Evolutionary conservation across 1,284 basidiomycete genomes (phyloP).

Genomic region (Boletus subluridellus): DNA sequence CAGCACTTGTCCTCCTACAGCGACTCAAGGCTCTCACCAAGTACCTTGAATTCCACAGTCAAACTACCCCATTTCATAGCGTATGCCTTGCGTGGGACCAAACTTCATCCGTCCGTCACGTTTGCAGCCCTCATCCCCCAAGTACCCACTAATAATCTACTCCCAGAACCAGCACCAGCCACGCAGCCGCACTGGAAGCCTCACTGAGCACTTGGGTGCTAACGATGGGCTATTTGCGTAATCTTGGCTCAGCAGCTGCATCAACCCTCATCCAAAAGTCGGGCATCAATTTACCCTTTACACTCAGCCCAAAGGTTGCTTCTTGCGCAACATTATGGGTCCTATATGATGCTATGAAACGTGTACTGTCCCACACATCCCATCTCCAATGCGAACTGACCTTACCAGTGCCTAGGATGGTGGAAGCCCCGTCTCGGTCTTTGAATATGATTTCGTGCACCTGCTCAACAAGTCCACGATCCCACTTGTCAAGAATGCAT

Average conservation of each 20-base stretch:
- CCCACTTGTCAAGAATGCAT: constrained; percentile 84
- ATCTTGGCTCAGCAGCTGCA: constrained; percentile 80
- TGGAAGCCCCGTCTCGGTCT: constrained; percentile 76
- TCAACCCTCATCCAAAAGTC: constrained; percentile 89
- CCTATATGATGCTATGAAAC: constrained; percentile 84
- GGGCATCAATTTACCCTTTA: constrained; percentile 85
- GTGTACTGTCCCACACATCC: constrained; percentile 47
- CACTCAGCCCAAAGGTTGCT: constrained; percentile 73
- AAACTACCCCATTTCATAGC: no score
- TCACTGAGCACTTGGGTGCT: neutral
- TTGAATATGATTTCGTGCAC: constrained; percentile 80
- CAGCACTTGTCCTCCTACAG: no score
- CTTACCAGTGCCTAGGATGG: constrained; percentile 69
- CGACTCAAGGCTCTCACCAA: no score
- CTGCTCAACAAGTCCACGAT: constrained; percentile 56
- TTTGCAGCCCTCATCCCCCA: no score
- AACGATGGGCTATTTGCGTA: constrained; percentile 81
- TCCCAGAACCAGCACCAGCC: no score
- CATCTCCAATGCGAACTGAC: constrained; percentile 18
- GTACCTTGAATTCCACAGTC: no score
- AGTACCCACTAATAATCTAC: no score
- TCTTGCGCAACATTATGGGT: constrained; percentile 81
- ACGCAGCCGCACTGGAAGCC: no score
- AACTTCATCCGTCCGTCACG: no score
- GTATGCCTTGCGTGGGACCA: no score